Base-by-base conservation (phyloP, 768 basidiomycete genomes). In the Pholiota microspora region DNA sequence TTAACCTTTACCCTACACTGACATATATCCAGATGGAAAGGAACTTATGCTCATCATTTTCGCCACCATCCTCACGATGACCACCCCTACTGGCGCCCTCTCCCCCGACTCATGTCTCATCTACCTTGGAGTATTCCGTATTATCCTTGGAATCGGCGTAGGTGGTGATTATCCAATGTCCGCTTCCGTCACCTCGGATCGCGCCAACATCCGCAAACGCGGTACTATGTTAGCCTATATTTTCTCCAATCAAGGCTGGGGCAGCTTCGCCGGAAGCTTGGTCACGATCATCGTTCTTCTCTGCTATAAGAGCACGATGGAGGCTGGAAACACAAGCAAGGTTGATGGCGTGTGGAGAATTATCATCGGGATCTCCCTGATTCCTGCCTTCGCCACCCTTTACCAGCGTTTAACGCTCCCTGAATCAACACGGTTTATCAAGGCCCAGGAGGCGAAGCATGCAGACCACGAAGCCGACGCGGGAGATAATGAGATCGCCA, bases 161-260 rank as follows among this genome's bases (percentile, higher is more conserved):
- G 90, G 88, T 13, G 89, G 86, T 2, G 90, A 90, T 66, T 89
- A 89, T 63, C 87, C 88, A 1, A 86, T 90, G 87, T 83, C 80
- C 9, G 87, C 88, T 0, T 80, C 80, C 8, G 73, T 89, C 54
- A 81, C 85, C 9, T 81, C 80, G 5, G 89, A 92, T 60, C 78
- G 86, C 12, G 77, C 88, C 5, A 79, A 79, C 57, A 64, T 89
- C 34, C 74, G 81, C 32, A 71, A 69, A 31, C 83, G 87, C 13
- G 89, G 89, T 0, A 85, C 85, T 0, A 77, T 92, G 69, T 76
- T 92, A n/a, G 76, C 84, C 18, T 89, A 87, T 63, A 86, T 89
- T 60, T 90, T 89, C 60, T 77, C 86, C 0, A 86, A 85, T 66
- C 85, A 90, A 67, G 89, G 89, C 9, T 90, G 88, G 87, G 89